Conservation (phyloP, 768 basidiomycete genomes). For the Suillus discolor region DNA sequence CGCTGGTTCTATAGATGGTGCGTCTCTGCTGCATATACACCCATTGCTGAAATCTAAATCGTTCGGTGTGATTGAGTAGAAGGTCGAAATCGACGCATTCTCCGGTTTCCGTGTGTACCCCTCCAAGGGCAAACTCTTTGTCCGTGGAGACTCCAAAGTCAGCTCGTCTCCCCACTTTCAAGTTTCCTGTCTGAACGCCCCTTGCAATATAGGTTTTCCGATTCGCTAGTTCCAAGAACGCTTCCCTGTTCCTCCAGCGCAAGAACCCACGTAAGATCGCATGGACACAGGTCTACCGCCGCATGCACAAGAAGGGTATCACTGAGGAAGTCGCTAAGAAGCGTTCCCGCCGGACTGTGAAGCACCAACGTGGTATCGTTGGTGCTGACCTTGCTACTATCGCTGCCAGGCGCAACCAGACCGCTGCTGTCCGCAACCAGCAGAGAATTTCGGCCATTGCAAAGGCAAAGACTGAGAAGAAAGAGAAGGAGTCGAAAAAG, state of each 20-base stretch:
- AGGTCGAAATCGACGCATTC: constrained; percentile 99
- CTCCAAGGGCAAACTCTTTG: constrained; percentile 93
- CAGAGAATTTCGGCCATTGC: constrained; percentile 83
- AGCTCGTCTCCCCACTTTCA: constrained; percentile 20
- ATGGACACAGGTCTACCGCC: constrained; percentile 92
- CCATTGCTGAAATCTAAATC: constrained; percentile 9
- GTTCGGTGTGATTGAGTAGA: constrained; percentile 47
- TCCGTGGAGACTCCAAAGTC: constrained; percentile 96
- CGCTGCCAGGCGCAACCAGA: constrained; percentile 91
- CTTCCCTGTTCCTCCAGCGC: constrained; percentile 97
- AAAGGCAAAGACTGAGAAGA: constrained; percentile 97
- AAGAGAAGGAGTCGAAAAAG: constrained; percentile 94
- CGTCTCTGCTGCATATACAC: constrained; percentile 14
- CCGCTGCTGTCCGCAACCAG: constrained; percentile 78
- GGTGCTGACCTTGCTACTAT: constrained; percentile 94
- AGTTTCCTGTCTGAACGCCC: not conserved
- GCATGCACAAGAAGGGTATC: constrained; percentile 99
- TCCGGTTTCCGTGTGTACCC: constrained; percentile 98
- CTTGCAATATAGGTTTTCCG: constrained; percentile 77
- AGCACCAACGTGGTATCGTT: constrained; percentile 97
- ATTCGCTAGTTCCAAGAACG: constrained; percentile 89
- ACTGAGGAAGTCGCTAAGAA: constrained; percentile 99
- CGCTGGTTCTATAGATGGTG: constrained; percentile 24
- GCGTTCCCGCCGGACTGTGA: constrained; percentile 94
- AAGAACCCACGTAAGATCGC: constrained; percentile 99